Percentiles rank a stretch among this genome's conserved stretches.
phyloP scores from a whole-genome alignment of 2,329 filamentous ascomycete species.

The Phoma sp. region DNA sequence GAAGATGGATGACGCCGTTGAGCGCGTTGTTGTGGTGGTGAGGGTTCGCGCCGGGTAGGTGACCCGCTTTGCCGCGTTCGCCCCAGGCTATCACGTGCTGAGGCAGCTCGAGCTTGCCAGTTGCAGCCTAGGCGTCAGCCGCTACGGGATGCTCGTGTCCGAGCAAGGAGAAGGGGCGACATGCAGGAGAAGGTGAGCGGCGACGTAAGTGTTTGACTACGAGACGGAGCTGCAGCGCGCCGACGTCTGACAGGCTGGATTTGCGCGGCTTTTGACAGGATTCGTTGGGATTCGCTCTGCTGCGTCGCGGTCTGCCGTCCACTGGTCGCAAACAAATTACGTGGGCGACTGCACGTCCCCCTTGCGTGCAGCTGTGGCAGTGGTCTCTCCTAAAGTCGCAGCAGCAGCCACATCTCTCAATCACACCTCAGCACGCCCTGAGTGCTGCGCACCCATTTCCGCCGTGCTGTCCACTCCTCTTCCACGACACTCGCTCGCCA shows the following conservation, averaged over 20 bases:
- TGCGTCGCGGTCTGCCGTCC: slow-evolving; percentile 5
- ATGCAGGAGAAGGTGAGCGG: slow-evolving; percentile 19
- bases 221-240: slow-evolving; percentile 13
- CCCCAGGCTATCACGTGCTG: slow-evolving; percentile 30
- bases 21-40: slow-evolving; percentile 22
- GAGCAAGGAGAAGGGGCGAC: slow-evolving; percentile 33
- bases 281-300: slow-evolving; percentile 1
- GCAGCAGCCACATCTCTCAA: slow-evolving; percentile 17
- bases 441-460: slow-evolving; percentile 6
- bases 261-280: not conserved
- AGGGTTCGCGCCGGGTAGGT: slow-evolving; percentile 9
- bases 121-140: slow-evolving; percentile 12
- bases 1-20: slow-evolving; percentile 10
- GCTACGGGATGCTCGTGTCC: not conserved
- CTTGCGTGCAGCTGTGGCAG: slow-evolving; percentile 37
- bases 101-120: slow-evolving; percentile 8
- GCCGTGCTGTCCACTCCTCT: not conserved
- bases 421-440: slow-evolving; percentile 9
- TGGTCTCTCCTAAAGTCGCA: slow-evolving; percentile 20
- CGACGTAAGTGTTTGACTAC: slow-evolving; percentile 5
- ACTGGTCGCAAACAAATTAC: slow-evolving; percentile 1
- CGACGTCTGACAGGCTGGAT: slow-evolving; percentile 10
- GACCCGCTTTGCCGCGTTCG: slow-evolving; percentile 6
- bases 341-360: slow-evolving; percentile 29
- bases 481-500: slow-evolving; percentile 1